These are phyloP conservation scores for Fusarium euwallaceae DNA, from an alignment of 2,329 filamentous ascomycete species.

Conservation along the genomic window DNA sequence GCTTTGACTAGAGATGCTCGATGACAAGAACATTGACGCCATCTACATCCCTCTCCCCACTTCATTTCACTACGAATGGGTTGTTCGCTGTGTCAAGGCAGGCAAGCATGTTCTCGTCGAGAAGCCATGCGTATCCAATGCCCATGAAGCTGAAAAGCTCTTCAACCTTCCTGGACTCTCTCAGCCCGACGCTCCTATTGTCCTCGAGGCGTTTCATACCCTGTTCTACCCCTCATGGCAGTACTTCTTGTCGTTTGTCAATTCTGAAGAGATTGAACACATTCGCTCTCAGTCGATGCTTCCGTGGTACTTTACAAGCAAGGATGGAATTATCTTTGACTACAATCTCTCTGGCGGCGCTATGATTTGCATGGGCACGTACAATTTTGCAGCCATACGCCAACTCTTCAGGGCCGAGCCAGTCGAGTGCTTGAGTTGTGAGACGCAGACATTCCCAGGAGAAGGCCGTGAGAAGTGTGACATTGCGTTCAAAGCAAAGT, in stretches of 20 bases:
- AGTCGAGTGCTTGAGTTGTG: background rate
- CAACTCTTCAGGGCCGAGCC: background rate
- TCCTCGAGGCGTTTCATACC: conserved; percentile 4
- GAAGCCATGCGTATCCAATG: conserved; percentile 4
- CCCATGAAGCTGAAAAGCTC: conserved; percentile 6
- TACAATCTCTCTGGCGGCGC: background rate
- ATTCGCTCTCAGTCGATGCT: background rate
- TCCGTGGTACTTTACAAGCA: background rate
- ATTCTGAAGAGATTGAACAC: background rate
- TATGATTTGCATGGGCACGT: conserved; percentile 2
- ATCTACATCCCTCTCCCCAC: conserved; percentile 65
- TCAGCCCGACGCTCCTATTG: background rate
- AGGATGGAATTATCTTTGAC: conserved; percentile 4
- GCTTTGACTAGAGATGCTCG: conserved; percentile 47
- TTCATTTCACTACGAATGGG: conserved; percentile 60
- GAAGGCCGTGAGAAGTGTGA: background rate
- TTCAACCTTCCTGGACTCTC: background rate
- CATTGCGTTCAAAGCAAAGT: background rate
- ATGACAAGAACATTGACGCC: conserved; percentile 58
- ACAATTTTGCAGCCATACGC: background rate
- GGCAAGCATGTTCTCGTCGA: conserved; percentile 58
- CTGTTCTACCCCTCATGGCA: conserved; percentile 11
- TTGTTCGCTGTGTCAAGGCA: conserved; percentile 58
- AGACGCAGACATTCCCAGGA: background rate
- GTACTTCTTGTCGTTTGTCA: background rate